Conservation (phyloP, 139 green algal species). For the Chlorella vulgaris region DNA sequence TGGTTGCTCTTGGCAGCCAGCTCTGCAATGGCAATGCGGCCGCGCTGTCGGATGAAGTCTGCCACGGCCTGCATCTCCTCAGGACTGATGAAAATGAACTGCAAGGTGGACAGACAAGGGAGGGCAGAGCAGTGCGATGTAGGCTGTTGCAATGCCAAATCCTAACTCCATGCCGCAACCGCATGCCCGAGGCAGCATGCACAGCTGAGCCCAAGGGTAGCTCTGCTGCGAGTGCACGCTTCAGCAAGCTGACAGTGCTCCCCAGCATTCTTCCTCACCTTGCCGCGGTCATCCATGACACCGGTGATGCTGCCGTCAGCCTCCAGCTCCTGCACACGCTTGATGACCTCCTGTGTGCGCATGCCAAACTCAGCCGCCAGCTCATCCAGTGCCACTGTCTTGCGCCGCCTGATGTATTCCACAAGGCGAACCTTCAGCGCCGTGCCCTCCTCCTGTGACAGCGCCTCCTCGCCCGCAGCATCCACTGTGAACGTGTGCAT, state of each 20-base stretch:
- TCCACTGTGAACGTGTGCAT: constrained; percentile 79
- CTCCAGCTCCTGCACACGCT: constrained; percentile 79
- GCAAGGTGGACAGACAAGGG: background rate
- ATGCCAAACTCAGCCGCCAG: constrained; percentile 87
- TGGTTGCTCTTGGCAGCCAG: constrained; percentile 64
- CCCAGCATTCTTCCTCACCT: too few relatives aligned
- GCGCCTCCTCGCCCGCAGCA: constrained; percentile 60
- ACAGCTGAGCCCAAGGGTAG: background rate
- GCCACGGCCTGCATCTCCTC: constrained; percentile 91
- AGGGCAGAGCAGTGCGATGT: too few relatives aligned
- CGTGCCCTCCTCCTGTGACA: constrained; percentile 48
- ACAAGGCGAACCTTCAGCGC: constrained; percentile 71
- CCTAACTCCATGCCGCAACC: too few relatives aligned
- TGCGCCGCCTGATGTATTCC: constrained; percentile 71
- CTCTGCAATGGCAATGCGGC: constrained; percentile 83
- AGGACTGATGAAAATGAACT: constrained; percentile 93
- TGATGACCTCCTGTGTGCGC: constrained; percentile 78
- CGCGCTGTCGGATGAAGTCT: constrained; percentile 68
- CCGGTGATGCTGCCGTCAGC: constrained; percentile 78
- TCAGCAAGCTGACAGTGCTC: background rate
- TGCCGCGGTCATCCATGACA: constrained; percentile 95
- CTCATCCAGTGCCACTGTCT: constrained; percentile 89
- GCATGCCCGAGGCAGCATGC: background rate
- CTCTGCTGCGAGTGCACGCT: too few relatives aligned
- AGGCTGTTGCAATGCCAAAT: too few relatives aligned